Base-by-base conservation (phyloP, 1,139 yeast genomes). In the Candida neerlandica region DNA sequence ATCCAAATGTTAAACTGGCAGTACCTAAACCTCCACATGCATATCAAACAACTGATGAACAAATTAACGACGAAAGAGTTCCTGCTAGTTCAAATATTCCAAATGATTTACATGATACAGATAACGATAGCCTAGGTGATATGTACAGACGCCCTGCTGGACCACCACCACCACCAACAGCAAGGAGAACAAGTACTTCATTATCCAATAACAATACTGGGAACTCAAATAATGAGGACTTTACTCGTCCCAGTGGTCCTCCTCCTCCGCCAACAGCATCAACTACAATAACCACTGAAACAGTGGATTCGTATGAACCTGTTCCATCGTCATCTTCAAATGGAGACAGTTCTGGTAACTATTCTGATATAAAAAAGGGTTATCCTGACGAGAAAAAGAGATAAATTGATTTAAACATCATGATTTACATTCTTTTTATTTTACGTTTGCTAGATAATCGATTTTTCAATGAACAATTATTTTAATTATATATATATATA, bases 1-100 rank as follows among this genome's bases (percentile, higher is more conserved):
- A 68, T 47, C 70, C 71, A 3, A 65, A 64, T 51, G 67, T 67
- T 1, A 64, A 66, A 45, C 48, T 59, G 1, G 50, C 57, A 6
- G 45, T 52, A 7, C 60, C 58, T 6, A 58, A 53, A 33, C 62
- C 60, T 11, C 64, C 64, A 1, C 57, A 55, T 43, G 61, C 59
- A 6, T 70, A 68, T 46, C 56, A 51, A 14, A 53, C 69, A 45
- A 49, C 55, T 12, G 46, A 53, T 18, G 39, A 35, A n/a, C 39
- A 35, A 35, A 19, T 18, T 11, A 35, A 35, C 18, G 39, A 35
- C 18, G 39, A 35, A 9, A 10, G 39, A 10, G 39, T n/a, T 35
- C 39, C 39, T 18, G 18, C 18, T 35, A 35, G 26, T 16, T 18
- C 16, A 12, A 35, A 35, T 18, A 6, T 35, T 15, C 39, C 39